Percentiles rank a stretch among this genome's conserved stretches.
These are phyloP conservation scores for Colletotrichum sp. DNA, from an alignment of 2,329 filamentous ascomycete genomes.

Conservation along the genomic window DNA sequence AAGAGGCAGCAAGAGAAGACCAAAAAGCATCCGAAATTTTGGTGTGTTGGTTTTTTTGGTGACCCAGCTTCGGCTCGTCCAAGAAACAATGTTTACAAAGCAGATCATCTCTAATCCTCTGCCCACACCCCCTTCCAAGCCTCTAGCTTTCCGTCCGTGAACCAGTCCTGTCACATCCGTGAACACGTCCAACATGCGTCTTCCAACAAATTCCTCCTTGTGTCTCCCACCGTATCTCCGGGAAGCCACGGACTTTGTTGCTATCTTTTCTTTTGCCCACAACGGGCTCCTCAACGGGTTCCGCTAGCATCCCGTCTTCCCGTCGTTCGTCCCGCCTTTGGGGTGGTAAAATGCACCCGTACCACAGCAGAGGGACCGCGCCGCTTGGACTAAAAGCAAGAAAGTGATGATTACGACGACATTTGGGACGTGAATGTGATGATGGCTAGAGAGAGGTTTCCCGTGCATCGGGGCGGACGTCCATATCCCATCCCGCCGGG, in stretches of 20 bases:
- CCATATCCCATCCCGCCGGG: neutral
- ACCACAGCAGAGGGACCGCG: neutral
- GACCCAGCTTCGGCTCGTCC: neutral
- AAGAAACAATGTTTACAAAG: neutral
- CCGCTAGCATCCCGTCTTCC: constrained; percentile 18
- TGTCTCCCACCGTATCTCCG: neutral
- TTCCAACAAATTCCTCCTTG: neutral
- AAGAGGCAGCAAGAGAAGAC: neutral
- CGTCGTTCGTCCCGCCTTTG: neutral
- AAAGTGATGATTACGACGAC: neutral
- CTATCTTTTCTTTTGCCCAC: neutral
- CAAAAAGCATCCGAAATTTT: neutral
- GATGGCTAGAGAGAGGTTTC: neutral
- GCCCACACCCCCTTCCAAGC: neutral
- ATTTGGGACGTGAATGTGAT: neutral
- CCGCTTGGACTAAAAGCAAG: neutral
- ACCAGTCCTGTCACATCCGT: neutral
- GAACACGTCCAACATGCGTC: neutral
- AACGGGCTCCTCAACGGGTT: constrained; percentile 13
- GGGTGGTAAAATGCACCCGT: neutral
- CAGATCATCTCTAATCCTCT: neutral
- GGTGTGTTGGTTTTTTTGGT: neutral
- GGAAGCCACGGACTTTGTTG: neutral
- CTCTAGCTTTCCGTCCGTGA: neutral
- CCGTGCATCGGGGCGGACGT: neutral